Evolutionary conservation across 768 basidiomycete genomes (phyloP).

Genomic region (Termitomyces bulborhizus): DNA sequence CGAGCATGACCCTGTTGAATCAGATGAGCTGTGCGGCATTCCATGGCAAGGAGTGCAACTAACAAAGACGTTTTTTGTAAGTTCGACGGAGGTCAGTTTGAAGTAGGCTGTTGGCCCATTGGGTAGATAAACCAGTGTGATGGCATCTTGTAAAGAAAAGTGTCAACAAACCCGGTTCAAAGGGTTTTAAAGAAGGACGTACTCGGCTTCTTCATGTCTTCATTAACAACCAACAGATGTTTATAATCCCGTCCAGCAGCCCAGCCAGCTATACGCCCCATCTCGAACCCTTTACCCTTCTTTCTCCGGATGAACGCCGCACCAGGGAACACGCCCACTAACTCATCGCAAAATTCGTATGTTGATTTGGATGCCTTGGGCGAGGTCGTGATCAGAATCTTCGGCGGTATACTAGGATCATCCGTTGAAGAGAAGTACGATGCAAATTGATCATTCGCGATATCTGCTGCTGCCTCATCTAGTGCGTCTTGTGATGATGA

Average conservation of each 20-base stretch:
- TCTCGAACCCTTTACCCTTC: constrained; percentile 85
- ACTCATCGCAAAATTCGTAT: constrained; percentile 89
- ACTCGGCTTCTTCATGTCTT: constrained; percentile 94
- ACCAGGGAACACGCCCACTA: constrained; percentile 86
- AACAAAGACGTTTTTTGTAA: constrained; percentile 84
- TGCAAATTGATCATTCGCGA: constrained; percentile 72
- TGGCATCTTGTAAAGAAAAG: constrained; percentile 57
- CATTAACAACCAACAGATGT: constrained; percentile 89
- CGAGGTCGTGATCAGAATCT: constrained; percentile 87
- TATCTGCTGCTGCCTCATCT: constrained; percentile 61
- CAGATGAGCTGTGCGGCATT: background rate
- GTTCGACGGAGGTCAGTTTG: constrained; percentile 83
- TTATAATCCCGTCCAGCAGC: constrained; percentile 84
- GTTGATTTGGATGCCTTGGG: constrained; percentile 83
- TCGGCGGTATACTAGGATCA: constrained; percentile 71
- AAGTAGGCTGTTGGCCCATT: constrained; percentile 94
- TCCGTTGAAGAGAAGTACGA: constrained; percentile 66
- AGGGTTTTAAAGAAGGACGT: constrained; percentile 24
- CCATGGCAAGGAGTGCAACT: constrained; percentile 17
- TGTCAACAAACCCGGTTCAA: background rate
- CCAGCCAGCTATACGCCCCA: constrained; percentile 91
- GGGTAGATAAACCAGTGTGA: constrained; percentile 88
- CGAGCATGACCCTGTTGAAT: constrained; percentile 78
- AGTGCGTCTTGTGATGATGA: constrained; percentile 32
- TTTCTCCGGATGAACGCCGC: constrained; percentile 84